Conservation (phyloP, 345 rosid genomes). For the Arabidopsis suecica region DNA sequence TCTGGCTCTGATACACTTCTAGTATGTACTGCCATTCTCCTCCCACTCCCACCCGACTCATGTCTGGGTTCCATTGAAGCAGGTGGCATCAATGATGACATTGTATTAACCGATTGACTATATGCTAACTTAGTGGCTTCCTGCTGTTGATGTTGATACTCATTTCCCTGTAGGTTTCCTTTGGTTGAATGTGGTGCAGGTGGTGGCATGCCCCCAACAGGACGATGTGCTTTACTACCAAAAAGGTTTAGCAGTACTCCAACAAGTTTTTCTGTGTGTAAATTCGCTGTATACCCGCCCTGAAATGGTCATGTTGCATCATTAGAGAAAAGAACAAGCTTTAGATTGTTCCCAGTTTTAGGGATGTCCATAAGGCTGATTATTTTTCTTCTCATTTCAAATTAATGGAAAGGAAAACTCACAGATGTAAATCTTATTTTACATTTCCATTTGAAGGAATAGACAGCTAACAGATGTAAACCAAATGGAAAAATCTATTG, state of each 20-base stretch:
- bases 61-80: conserved; percentile 61
- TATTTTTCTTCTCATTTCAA: neutral
- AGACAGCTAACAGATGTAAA: conserved; percentile 19
- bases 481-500: neutral
- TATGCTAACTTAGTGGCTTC: conserved; percentile 48
- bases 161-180: conserved; percentile 47
- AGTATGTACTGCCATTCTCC: conserved; percentile 52
- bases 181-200: conserved; percentile 55
- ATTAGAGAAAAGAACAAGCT: conserved; percentile 4
- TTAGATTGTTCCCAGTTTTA: neutral
- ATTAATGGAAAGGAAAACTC: conserved; percentile 11
- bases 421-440: neutral
- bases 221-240: conserved; percentile 72
- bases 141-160: conserved; percentile 49
- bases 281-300: conserved; percentile 65
- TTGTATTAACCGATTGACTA: conserved; percentile 61
- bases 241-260: conserved; percentile 66
- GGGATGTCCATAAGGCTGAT: neutral
- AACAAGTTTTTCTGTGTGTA: conserved; percentile 68
- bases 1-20: conserved; percentile 79
- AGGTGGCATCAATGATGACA: conserved; percentile 59
- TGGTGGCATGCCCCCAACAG: conserved; percentile 76
- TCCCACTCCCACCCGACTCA: conserved; percentile 53
- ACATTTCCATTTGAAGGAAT: neutral
- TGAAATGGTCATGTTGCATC: conserved; percentile 44